Base-by-base conservation (phyloP, 352 stramenopile species). In the Phytopythium delawarense region DNA sequence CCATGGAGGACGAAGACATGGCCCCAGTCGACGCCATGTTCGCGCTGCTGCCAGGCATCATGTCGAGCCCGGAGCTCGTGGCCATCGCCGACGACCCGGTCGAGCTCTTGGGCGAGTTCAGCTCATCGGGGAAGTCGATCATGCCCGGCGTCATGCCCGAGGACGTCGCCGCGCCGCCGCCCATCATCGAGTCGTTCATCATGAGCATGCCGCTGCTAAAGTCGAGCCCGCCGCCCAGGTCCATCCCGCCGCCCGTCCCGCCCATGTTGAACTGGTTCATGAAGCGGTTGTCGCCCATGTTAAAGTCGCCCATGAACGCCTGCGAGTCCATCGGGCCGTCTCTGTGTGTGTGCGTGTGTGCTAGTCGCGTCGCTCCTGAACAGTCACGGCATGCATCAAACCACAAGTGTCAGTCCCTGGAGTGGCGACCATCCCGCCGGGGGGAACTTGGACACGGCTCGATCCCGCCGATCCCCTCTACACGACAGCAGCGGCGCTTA, bases 71-170 rank as follows among this genome's bases (percentile, higher is more conserved):
- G 45, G 54, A 61, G 44, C 55, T 71, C 30, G 58, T 63, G 32
- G 37, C 66, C 32, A 46, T 54, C 46, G 58, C 54, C 25, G 62
- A 49, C 9, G 42, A 69, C 6, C 39, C 54, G 15, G 62, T 23
- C 18, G 61, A 51, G 45, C 61, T 74, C 59, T 75, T 84, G 30
- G 85, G 81, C 45, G 86, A 91, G 56, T 95, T 91, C n/a, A 95
- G 74, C 54, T 95, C 87, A 39, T 92, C 87, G 0, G 87, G 87
- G 61, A 95, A 94, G 57, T 94, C 87, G 39, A 95, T 93, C 63
- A 93, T 86, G 5, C 78, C 86, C 4, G 70, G 58, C 6, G 75
- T 74, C 32, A 44, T 44, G 52, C 54, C 55, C 34, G 37, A 25
- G 28, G 69, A 48, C 7, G 70, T 61, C 7, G 62, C 59, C 39